Evolutionary conservation across 345 rosid genomes (phyloP), one percentile per base, ranked within the genome.

Genomic region (Barbarea vulgaris): DNA sequence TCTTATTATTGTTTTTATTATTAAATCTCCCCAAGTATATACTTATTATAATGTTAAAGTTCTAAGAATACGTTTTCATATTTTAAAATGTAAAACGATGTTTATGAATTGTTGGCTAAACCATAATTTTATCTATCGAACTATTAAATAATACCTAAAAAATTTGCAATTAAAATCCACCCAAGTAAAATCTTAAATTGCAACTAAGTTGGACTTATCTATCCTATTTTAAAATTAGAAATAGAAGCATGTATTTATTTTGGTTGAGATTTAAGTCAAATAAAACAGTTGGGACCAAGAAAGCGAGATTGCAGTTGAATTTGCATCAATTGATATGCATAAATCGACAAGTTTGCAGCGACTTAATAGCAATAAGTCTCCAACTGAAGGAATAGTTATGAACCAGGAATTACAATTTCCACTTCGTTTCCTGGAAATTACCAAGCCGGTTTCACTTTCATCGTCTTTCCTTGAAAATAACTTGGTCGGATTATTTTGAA

Each of bases 261-360:
- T 54, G 36, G 46, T 21, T 19, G 27, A 55, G 47, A 55, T 31
- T n/a, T 8, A 42, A 31, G 5, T 9, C 30, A 48, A 51, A 14
- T 24, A 5, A 41, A 41, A 53, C 13, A 19, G 5, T 64, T 24
- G 67, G 30, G 77, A 64, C 55, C 64, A 53, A 12, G 77, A 63
- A 63, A 63, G 33, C 54, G 63, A 73, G 27, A 30, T 30, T 64
- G 7, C 9, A 51, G 62, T 62, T 61, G 76, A 61, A 61, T 62
- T 72, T 61, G 75, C 34, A 34, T 60, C 12, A 34, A 48, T 34
- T 3, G 60, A n/a, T 10, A 48, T 48, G 36, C 51, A 61, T 51
- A 50, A 13, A 34, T 41, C 18, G 55, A 50, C 22, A 48, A 48
- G 9, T 25, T 51, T 70, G 58, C 69, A 51, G 46, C 41, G 69